Base-by-base conservation (phyloP, 306 rosid genomes). In the Pyrus bretschneideri region DNA sequence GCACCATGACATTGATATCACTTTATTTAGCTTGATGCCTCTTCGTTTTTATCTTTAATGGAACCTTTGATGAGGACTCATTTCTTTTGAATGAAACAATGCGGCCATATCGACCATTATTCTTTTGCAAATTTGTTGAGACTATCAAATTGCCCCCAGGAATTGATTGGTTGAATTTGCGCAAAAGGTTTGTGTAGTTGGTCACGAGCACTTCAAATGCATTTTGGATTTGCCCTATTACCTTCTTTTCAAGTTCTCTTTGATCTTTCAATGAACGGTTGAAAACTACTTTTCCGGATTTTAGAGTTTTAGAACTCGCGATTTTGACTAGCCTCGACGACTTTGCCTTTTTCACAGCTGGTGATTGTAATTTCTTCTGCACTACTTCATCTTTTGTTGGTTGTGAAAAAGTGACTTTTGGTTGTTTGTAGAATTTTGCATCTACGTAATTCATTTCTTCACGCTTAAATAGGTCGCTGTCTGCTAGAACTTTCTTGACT, bases 61-160 rank as follows among this genome's bases (percentile, higher is more conserved):
- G 6, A 2, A 1, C 0, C 0, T 2, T 5, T 5, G 23, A 18
- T 0, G 3, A 0, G 1, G 11, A 3, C 14, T 30, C 6, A 4
- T 38, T 22, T 42, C 38, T 6, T 13, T 1, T n/a, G 9, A 12
- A 27, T 0, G 11, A 33, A 5, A 22, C 21, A 11, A 12, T 10
- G 2, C 4, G 51, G 4, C 15, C 38, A 1, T 44, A 9, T 2
- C 1, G 13, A 8, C 55, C 3, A 3, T 42, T 2, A 3, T 14
- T 42, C 4, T 1, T 6, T 5, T 7, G 19, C 3, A 11, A 42
- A 5, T 9, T 0, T 4, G 72, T 40, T 7, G 35, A 33, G 11
- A 68, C 27, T 3, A 44, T 2, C 12, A 44, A 3, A 18, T 0
- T 31, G 1, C 3, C 31, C 5, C 12, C 0, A 2, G 3, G 55